These are phyloP conservation scores for Cystoderma amianthinum DNA, from an alignment of 768 basidiomycete genomes.

Conservation along the genomic window DNA sequence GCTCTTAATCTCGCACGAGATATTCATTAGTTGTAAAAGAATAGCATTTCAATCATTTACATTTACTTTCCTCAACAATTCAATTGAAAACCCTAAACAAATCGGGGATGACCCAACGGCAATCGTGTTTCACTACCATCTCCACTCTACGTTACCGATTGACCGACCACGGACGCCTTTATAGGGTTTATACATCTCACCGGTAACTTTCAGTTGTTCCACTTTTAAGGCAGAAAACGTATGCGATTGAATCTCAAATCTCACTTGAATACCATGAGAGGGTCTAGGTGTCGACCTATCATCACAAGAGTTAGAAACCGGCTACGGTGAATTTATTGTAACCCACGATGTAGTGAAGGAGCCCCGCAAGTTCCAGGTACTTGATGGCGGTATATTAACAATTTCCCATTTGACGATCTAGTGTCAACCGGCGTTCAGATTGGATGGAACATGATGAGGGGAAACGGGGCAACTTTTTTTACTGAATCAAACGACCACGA, in stretches of 20 bases:
- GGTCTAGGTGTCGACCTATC: constrained; percentile 46
- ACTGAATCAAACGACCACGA: constrained; percentile 79
- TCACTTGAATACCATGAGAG: constrained; percentile 66
- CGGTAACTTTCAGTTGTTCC: constrained; percentile 74
- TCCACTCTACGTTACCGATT: constrained; percentile 66
- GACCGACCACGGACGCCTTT: constrained; percentile 78
- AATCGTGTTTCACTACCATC: constrained; percentile 27
- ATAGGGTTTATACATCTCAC: constrained; percentile 84
- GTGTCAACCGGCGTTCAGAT: not conserved
- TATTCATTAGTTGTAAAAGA: not conserved
- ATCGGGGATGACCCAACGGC: no score
- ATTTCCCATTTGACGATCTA: constrained; percentile 81
- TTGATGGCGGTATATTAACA: constrained; percentile 56
- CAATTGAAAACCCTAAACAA: no score
- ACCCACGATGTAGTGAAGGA: constrained; percentile 64
- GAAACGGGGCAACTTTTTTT: constrained; percentile 39
- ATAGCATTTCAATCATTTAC: no score
- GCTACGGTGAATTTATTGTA: not conserved
- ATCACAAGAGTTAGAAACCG: constrained; percentile 5
- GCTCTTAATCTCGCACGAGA: no score
- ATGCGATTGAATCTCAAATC: constrained; percentile 64
- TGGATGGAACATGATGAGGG: not conserved
- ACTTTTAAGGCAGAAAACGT: constrained; percentile 80
- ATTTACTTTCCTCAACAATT: not conserved
- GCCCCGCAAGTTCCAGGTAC: constrained; percentile 67